Conservation (phyloP, 2,329 filamentous ascomycete genomes). For the Stagonosporopsis vannaccii region DNA sequence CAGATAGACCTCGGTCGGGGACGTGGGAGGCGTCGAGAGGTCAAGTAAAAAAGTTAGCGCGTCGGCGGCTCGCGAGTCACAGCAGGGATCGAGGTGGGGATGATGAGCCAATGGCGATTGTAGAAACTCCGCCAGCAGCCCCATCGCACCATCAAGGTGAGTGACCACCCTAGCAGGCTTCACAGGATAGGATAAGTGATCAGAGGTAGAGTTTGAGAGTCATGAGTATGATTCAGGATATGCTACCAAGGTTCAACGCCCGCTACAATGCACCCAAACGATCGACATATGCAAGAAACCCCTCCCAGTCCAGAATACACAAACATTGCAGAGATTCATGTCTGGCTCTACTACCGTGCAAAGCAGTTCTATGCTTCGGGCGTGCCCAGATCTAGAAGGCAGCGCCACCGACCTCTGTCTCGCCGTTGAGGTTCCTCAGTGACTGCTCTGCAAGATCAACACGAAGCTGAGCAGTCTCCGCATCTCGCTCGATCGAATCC, state of each 20-base stretch:
- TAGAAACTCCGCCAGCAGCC: slow-evolving; percentile 36
- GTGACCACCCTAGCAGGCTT: slow-evolving; percentile 23
- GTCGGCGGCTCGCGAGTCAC: slow-evolving; percentile 36
- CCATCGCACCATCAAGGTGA: slow-evolving; percentile 20
- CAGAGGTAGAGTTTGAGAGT: not conserved
- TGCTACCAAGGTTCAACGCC: slow-evolving; percentile 16
- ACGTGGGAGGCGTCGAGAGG: slow-evolving; percentile 16
- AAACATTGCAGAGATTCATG: not conserved
- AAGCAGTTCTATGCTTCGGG: not conserved
- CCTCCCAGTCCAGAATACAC: slow-evolving; percentile 10
- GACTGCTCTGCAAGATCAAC: slow-evolving; percentile 57
- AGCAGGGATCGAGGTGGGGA: slow-evolving; percentile 22
- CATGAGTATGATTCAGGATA: not conserved
- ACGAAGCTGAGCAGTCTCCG: slow-evolving; percentile 53
- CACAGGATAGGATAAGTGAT: not conserved
- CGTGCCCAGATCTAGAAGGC: slow-evolving; percentile 39
- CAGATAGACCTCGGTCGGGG: slow-evolving; percentile 19
- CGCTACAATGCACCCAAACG: slow-evolving; percentile 21
- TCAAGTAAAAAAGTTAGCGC: slow-evolving; percentile 39
- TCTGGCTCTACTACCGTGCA: not conserved
- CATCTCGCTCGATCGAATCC: slow-evolving; percentile 55
- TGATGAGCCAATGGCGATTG: slow-evolving; percentile 31
- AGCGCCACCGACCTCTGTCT: slow-evolving; percentile 47
- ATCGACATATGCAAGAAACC: slow-evolving; percentile 20
- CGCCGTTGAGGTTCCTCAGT: slow-evolving; percentile 52